These are phyloP conservation scores for Diaporthe citrichinensis DNA, from an alignment of 2,329 filamentous ascomycete genomes.

Conservation along the genomic window DNA sequence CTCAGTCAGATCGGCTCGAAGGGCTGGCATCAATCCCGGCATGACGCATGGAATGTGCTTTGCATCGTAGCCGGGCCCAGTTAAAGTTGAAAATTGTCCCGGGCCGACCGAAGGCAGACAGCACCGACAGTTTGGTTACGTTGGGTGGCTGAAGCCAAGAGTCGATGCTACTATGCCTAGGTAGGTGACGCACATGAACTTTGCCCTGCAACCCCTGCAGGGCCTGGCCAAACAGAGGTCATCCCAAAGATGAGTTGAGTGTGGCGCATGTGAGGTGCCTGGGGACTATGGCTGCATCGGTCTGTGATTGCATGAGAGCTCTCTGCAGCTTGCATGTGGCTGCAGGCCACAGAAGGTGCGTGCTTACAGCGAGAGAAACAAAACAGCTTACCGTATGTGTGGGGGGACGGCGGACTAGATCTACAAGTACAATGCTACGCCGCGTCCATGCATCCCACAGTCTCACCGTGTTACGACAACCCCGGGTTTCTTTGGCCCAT, in stretches of 20 bases:
- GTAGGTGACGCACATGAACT: constrained; percentile 7
- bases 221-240: constrained; percentile 2
- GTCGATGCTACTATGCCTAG: not conserved
- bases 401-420: constrained; percentile 13
- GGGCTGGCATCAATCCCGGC: not conserved
- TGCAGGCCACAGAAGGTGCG: not conserved
- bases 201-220: constrained; percentile 17
- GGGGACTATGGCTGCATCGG: not conserved
- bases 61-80: constrained; percentile 4
- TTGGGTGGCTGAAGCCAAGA: constrained; percentile 5
- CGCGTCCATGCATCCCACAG: constrained; percentile 12
- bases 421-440: constrained; percentile 14
- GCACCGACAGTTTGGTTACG: constrained; percentile 7
- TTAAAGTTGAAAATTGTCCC: not conserved
- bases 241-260: not conserved
- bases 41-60: not conserved
- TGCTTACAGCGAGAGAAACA: not conserved
- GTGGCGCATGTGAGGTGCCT: constrained; percentile 13
- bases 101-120: constrained; percentile 1
- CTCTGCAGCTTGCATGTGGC: constrained; percentile 19
- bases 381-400: not conserved
- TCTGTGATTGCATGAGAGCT: not conserved
- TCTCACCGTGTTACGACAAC: constrained; percentile 19
- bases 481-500: constrained; percentile 6
- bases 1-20: not conserved